Evolutionary conservation across 345 rosid genomes (phyloP), one percentile per base, ranked within the genome.

Genomic region (Theobroma cacao): DNA sequence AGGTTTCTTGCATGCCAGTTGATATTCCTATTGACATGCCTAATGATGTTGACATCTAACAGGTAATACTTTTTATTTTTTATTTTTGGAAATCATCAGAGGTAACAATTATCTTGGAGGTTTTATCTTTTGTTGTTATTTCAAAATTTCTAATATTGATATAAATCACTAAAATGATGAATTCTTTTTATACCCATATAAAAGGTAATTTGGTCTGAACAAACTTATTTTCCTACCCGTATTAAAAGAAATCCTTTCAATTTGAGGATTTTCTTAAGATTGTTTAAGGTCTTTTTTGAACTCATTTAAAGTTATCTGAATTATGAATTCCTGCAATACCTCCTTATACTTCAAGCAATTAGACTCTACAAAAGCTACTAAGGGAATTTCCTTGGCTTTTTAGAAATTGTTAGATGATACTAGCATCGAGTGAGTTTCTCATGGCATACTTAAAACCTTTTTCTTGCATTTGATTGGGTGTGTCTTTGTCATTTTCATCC

Each of bases 1-100:
- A 75, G 41, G 40, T 75, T 26, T 75, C 77, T 60, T 75, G 77
- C 68, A 30, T 59, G 52, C 41, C 68, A 30, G 4, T 24, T 75
- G 69, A 40, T 26, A 45, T 60, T 41, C 56, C 56, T 75, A 60
- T 75, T 20, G 2, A 28, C 68, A 26, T 59, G 66, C 77, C 60
- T 41, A 10, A 8, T 28, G 69, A 75, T 41, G 68, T 60, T 61
- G 77, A 75, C 28, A 75, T 75, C 26, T 58, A n/a, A n/a, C n/a
- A n/a, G n/a, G n/a, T n/a, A n/a, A n/a, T n/a, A n/a, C n/a, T n/a
- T n/a, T n/a, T n/a, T n/a, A n/a, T n/a, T n/a, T n/a, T n/a, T n/a
- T n/a, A n/a, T n/a, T n/a, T n/a, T n/a, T n/a, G n/a, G n/a, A n/a
- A n/a, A n/a, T n/a, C n/a, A n/a, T n/a, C 41, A 60, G 77, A 75